These are phyloP conservation scores for Balamuthia mandrillaris DNA, from an alignment of 208 protist genomes.

Conservation along the genomic window DNA sequence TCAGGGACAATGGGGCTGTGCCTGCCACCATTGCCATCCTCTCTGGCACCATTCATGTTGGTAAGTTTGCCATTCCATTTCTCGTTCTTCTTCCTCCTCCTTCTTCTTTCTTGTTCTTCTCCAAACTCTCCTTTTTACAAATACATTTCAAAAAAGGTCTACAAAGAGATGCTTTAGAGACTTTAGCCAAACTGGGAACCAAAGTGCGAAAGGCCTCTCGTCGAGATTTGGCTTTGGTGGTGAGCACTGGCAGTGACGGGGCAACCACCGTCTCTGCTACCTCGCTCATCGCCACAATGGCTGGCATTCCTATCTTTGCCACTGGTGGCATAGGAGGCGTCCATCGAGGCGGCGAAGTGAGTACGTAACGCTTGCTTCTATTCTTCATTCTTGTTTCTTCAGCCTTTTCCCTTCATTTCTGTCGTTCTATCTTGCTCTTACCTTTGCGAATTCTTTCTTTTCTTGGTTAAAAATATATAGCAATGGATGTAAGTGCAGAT, in stretches of 20 bases:
- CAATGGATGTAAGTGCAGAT: conserved; percentile 82
- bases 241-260: conserved; percentile 61
- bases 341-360: conserved; percentile 69
- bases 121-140: too few relatives aligned
- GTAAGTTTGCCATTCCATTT: too few relatives aligned
- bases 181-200: conserved; percentile 32
- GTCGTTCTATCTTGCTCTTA: too few relatives aligned
- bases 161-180: not conserved
- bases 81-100: too few relatives aligned
- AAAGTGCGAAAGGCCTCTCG: conserved; percentile 69
- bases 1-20: conserved; percentile 74
- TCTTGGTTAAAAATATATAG: not conserved
- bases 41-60: conserved; percentile 75
- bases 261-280: conserved; percentile 83
- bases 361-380: conserved; percentile 24
- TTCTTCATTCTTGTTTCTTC: too few relatives aligned
- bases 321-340: conserved; percentile 88
- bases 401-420: too few relatives aligned
- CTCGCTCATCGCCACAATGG: conserved; percentile 68
- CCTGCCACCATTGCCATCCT: conserved; percentile 87
- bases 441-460: not conserved
- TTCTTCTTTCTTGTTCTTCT: too few relatives aligned
- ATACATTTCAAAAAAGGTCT: too few relatives aligned
- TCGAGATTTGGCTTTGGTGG: conserved; percentile 73
- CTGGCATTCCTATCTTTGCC: conserved; percentile 77